Base-by-base conservation (phyloP, 78 protist genomes). In the Dictyostelium purpureum region DNA sequence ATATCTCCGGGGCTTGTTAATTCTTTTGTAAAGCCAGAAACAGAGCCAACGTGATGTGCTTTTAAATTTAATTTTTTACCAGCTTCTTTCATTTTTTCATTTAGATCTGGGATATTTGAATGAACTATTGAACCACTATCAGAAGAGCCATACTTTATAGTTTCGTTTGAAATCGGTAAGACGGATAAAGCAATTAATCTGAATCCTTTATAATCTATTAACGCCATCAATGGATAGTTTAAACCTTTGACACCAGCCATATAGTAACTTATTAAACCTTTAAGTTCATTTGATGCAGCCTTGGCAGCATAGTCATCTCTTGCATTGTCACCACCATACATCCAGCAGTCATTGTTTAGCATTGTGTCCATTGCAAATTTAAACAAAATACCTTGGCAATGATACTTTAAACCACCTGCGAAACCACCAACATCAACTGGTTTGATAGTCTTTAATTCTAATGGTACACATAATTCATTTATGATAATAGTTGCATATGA, bases 191-290 rank as follows among this genome's bases (percentile, higher is more conserved):
- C 96, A 40, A 79, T 76, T 16, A 94, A 47, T 40, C 96, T 38
- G 35, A 94, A 94, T 2, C 96, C 96, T 79, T 87, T 94, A 71
- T 81, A 94, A 67, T 89, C 96, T 26, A 94, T 87, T 12, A 94
- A 54, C 31, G 96, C 96, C 79, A 93, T 87, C 87, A 93, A 51
- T 18, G 96, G 96, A 38, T 87, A 82, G 28, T 85, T 78, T 37
- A 93, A 49, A n/a, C 96, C 96, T 11, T 24, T 10, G 1, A 76
- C 90, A 42, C 43, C 79, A 2, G 93, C 77, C 77, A 67, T 77
- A 45, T 93, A 85, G 24, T 79, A 93, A 14, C 87, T 61, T 38
- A 85, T 87, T 47, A 93, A 45, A n/a, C 96, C 96, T 52, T 93
- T 93, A 6, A 93, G 35, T 47, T 93, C 96, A 42, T 93, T 87